These are phyloP conservation scores for Populus nigra DNA, from an alignment of 345 rosid genomes.

Conservation along the genomic window DNA sequence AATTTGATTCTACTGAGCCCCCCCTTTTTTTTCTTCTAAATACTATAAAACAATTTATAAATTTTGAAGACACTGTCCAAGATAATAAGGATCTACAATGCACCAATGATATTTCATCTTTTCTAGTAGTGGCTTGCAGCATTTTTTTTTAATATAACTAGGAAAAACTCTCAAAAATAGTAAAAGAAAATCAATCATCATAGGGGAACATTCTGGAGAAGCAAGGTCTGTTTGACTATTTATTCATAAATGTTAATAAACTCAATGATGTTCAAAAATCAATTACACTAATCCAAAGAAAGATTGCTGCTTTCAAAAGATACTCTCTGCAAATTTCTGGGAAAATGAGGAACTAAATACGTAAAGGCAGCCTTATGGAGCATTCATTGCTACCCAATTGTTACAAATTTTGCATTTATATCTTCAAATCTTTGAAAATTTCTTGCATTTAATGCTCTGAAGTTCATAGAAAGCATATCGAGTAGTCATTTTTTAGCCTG, in stretches of 20 bases:
- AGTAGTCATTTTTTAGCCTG: conserved; percentile 5
- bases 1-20: not conserved
- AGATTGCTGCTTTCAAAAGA: not conserved
- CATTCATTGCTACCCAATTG: not conserved
- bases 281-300: not conserved
- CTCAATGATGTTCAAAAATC: not conserved
- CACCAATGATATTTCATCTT: not conserved
- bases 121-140: not conserved
- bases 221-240: not conserved
- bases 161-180: not conserved
- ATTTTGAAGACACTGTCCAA: not conserved
- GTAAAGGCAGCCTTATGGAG: not conserved
- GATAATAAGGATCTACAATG: not conserved
- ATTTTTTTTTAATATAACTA: not conserved
- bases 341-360: not conserved
- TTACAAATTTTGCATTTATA: not conserved
- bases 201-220: not conserved
- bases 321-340: not conserved
- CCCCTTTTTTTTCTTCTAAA: not conserved
- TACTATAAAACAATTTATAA: not conserved
- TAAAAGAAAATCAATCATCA: not conserved
- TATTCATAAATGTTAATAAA: not conserved
- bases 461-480: not conserved
- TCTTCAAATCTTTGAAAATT: not conserved
- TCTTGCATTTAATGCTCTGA: not conserved